Base-by-base conservation (phyloP, 192 early-diverging fungal genomes). In the Coemansia sp. region DNA sequence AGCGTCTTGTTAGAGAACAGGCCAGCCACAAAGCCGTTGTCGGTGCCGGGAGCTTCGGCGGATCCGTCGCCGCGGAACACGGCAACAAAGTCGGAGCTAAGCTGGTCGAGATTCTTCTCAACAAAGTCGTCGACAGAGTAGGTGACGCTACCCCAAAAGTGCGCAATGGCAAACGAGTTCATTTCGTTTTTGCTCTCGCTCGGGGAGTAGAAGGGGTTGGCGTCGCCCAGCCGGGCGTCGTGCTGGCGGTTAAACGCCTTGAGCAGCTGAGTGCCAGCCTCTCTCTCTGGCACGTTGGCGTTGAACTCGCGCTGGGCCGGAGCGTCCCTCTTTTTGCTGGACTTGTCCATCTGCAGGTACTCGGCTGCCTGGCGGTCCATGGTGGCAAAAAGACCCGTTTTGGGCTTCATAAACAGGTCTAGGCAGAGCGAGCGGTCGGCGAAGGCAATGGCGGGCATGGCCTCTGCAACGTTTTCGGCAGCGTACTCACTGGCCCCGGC, bases 111-210 rank as follows among this genome's bases (percentile, higher is more conserved):
- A 63, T 97, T 91, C 52, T 83, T 81, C 40, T 85, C 86, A 31
- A 82, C 80, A 77, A 86, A 94, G 51, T 94, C 92, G 50, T 86
- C 83, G 60, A 94, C 77, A 23, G 82, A 78, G 77, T 94, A 97
- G 50, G 61, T 70, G 50, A 68, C 65, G 45, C 48, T 52, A 56
- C 69, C 69, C 75, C 75, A 78, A 53, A 78, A 78, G 43, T 78
- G 75, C 46, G 56, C 23, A 26, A 78, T 51, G 1, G 56, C 50
- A 26, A 78, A 78, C 53, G 53, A 61, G 58, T 78, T 78, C 64
- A 78, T 54, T 58, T 71, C 68, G 58, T 78, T 78, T 45, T 78
- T 78, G 69, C 69, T 78, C 50, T 56, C 50, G 60, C 75, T 69
- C 9, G 63, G 45, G 47, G 65, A 48, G 43, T 68, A 78, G 38